A percentile compares a stretch with the other conserved stretches of the same genome.
Evolutionary conservation across 306 rosid genomes (phyloP).

Genomic region (Morella rubra): DNA sequence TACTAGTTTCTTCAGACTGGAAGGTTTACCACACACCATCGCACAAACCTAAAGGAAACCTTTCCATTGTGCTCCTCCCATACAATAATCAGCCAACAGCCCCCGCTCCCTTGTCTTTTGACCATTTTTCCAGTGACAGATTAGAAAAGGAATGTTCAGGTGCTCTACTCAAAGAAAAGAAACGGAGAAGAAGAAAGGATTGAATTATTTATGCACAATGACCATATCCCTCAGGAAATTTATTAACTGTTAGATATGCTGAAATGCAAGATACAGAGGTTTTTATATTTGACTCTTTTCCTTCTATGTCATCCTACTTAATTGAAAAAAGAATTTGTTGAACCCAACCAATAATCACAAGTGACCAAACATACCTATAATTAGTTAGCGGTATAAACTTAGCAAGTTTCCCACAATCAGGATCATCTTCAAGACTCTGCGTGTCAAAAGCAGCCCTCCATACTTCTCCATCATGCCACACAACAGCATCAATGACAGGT

Average conservation of each 20-base stretch:
- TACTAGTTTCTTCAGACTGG: neutral
- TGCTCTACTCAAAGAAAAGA: neutral
- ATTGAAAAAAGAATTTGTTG: neutral
- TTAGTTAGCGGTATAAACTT: constrained; percentile 78
- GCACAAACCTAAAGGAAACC: neutral
- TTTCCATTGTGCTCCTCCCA: neutral
- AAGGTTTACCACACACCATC: neutral
- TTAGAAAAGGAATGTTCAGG: neutral
- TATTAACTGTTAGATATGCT: neutral
- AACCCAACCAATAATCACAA: constrained; percentile 22
- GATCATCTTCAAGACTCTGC: constrained; percentile 78
- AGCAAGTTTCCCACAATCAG: constrained; percentile 76
- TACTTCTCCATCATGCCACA: constrained; percentile 94
- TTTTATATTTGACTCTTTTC: neutral
- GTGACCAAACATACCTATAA: constrained; percentile 60
- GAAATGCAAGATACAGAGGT: neutral
- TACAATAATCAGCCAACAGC: neutral
- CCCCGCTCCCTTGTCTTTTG: neutral
- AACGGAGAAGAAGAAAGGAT: neutral
- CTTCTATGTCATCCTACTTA: neutral
- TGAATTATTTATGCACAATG: neutral
- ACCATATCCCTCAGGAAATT: constrained; percentile 1
- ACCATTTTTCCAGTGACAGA: neutral
- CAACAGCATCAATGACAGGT: constrained; percentile 88
- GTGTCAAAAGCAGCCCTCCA: constrained; percentile 98